Evolutionary conservation across 2,329 filamentous ascomycete genomes (phyloP), one percentile per base, ranked within the genome.

Genomic region (Metarhizium humberi): DNA sequence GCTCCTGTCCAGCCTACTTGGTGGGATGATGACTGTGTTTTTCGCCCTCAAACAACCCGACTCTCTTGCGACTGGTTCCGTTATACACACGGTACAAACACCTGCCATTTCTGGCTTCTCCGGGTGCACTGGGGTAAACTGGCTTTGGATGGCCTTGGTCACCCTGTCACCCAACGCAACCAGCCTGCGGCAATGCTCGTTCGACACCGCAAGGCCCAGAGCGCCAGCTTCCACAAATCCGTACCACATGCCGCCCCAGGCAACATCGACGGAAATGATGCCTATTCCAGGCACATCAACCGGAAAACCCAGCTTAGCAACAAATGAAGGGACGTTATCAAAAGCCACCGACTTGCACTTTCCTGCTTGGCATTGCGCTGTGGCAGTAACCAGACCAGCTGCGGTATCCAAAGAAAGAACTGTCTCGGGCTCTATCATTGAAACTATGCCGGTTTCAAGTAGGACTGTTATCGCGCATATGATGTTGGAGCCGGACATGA

Each of bases 241-340:
- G 54, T 73, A 78, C 57, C 70, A 68, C 74, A 75, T 75, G 1
- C 75, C 75, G 6, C 75, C 75, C 64, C 70, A 77, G 14, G 72
- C 75, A 50, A 78, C 65, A 53, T 78, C 74, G 2, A 76, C 71
- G 0, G 52, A 57, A 2, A 77, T 59, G 4, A 55, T 63, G 0
- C 74, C 75, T 0, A 78, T 20, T 0, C 69, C 75, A 0, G 71
- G 72, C 0, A 77, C 72, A 0, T 69, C 56, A 14, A 77, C 65
- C 51, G 65, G 60, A 29, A 68, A 58, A 58, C 75, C 73, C 1
- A 78, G 63, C 5, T 61, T 65, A 42, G 66, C 69, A 4, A 73
- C 73, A 58, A 77, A 77, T 0, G 71, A 58, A 0, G 75, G 70
- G 0, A 76, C 71, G 53, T 77, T 77, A 56, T 76, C 67, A 52